Evolutionary conservation across 1,284 basidiomycete species (phyloP), one percentile per base, ranked within the genome.

Genomic region (Malassezia slooffiae): DNA sequence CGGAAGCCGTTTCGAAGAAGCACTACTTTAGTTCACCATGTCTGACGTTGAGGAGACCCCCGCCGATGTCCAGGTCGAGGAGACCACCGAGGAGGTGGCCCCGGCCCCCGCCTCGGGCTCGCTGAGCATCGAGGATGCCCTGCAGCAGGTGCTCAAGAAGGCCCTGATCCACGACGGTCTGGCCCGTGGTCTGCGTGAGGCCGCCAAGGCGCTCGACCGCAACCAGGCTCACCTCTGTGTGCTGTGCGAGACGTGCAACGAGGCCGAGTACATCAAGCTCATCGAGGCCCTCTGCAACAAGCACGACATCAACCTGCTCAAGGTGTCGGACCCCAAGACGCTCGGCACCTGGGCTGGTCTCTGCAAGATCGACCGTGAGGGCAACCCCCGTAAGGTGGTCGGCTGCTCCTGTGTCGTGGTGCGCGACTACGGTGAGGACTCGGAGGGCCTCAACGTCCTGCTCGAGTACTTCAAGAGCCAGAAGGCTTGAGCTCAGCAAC

Each of bases 231-330:
- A 96, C 75, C 80, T 97, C 50, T 96, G 91, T 75, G 90, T 97
- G 55, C 83, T 97, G 70, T 89, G 95, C 72, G 91, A 97, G 81
- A 89, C 88, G 52, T 93, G 89, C 79, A 91, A 85, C 52, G 91
- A 96, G 77, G 86, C 89, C 65, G 91, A 95, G 76, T 96, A 97
- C 80, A 85, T 95, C 79, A 96, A 96, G 79, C 86, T 97, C 76
- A 93, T 96, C 63, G 90, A 96, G 77, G 91, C 90, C 42, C 86
- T 96, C 71, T 96, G 91, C 74, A 86, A 87, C 61, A 90, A 95
- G 78, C 87, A 95, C 81, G 89, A 89, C 75, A 95, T 96, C 76
- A 89, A 91, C 79, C 77, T 96, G 60, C 95, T 96, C 83, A 95
- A 95, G 77, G 88, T 97, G 70, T 76, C 76, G 41, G 91, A 96